Percentiles rank a stretch among this genome's conserved stretches.
phyloP scores from a whole-genome alignment of 208 protist genomes.

The Blastocrithidia nonstop region DNA sequence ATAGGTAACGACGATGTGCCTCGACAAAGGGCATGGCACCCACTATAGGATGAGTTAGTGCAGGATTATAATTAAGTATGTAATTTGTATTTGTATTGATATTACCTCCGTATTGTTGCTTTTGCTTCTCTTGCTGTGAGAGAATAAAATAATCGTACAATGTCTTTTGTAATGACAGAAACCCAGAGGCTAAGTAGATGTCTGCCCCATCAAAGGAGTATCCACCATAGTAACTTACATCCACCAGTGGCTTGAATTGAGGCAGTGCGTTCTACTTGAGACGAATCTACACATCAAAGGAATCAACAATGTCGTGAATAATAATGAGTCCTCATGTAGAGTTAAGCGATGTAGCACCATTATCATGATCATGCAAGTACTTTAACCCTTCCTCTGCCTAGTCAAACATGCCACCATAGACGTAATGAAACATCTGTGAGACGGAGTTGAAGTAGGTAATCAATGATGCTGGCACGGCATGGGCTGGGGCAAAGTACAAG shows the following conservation, averaged over 20 bases:
- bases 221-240: constrained; percentile 17
- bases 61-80: constrained; percentile 4
- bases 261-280: constrained; percentile 42
- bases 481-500: constrained; percentile 40
- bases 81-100: neutral
- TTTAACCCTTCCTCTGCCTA: constrained; percentile 29
- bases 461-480: constrained; percentile 17
- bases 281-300: constrained; percentile 50
- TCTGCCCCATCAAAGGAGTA: constrained; percentile 27
- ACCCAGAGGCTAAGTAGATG: constrained; percentile 66
- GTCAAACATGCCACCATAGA: constrained; percentile 47
- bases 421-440: constrained; percentile 21
- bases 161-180: constrained; percentile 38
- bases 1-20: constrained; percentile 9
- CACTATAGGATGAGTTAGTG: constrained; percentile 11
- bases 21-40: constrained; percentile 9
- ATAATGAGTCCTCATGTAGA: constrained; percentile 13
- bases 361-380: constrained; percentile 8
- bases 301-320: constrained; percentile 13
- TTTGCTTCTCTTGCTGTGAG: constrained; percentile 1
- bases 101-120: no score
- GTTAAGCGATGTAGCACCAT: constrained; percentile 2
- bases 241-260: constrained; percentile 8
- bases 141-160: constrained; percentile 42
- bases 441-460: constrained; percentile 14